These are phyloP conservation scores for Arabis alpina DNA, from an alignment of 345 rosid genomes.

Conservation along the genomic window DNA sequence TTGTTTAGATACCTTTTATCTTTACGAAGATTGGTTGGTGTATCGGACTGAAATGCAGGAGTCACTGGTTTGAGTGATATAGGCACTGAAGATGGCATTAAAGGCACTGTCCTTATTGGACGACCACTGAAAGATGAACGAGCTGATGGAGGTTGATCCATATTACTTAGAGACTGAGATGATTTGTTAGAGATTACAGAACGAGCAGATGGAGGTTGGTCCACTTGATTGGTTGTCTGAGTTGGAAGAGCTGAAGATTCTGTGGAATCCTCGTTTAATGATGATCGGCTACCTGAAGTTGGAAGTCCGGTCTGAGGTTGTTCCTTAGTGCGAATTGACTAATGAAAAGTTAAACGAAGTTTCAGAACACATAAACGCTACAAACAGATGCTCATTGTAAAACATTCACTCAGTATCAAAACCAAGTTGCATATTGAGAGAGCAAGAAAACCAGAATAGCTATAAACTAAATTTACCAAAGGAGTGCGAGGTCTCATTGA, in stretches of 20 bases:
- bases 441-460: slow-evolving; percentile 11
- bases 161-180: slow-evolving; percentile 43
- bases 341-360: slow-evolving; percentile 32
- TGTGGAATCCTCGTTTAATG: slow-evolving; percentile 38
- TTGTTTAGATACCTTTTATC: slow-evolving; percentile 58
- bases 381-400: too few relatives aligned
- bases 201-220: slow-evolving; percentile 52
- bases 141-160: slow-evolving; percentile 62
- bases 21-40: slow-evolving; percentile 49
- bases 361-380: slow-evolving; percentile 21
- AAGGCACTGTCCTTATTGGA: slow-evolving; percentile 50
- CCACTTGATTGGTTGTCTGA: slow-evolving; percentile 49
- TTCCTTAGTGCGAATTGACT: slow-evolving; percentile 72
- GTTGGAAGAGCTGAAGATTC: slow-evolving; percentile 48
- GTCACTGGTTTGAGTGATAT: slow-evolving; percentile 65
- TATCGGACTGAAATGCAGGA: slow-evolving; percentile 47
- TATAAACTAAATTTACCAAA: slow-evolving; percentile 46
- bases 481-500: slow-evolving; percentile 52
- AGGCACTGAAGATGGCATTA: slow-evolving; percentile 59
- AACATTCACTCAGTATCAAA: not conserved
- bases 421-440: not conserved
- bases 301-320: slow-evolving; percentile 56
- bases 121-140: slow-evolving; percentile 54
- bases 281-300: slow-evolving; percentile 46
- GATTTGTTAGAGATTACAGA: slow-evolving; percentile 44